phyloP scores from a whole-genome alignment of 108 stramenopile genomes.

The Cylindrotheca closterium region DNA sequence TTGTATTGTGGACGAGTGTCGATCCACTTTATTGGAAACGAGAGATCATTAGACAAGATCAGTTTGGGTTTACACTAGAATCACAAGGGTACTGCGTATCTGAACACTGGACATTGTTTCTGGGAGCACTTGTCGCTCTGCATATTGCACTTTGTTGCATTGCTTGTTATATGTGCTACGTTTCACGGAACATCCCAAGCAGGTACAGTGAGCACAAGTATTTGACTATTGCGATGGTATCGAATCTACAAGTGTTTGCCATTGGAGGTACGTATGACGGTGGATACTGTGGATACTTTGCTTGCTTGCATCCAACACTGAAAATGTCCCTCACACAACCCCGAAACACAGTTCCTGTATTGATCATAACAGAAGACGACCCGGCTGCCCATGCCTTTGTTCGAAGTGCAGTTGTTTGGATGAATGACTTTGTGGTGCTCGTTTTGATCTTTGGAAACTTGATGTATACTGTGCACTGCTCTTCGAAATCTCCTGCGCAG shows the following conservation, averaged over 20 bases:
- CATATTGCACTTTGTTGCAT: slow-evolving; percentile 5
- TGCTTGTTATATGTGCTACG: slow-evolving; percentile 17
- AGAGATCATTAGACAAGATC: background rate
- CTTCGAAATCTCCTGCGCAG: no score
- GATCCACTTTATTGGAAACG: slow-evolving; percentile 15
- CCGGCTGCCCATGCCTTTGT: slow-evolving; percentile 6
- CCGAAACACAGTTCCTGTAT: slow-evolving; percentile 6
- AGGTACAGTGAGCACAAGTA: slow-evolving; percentile 12
- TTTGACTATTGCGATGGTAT: slow-evolving; percentile 16
- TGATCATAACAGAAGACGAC: slow-evolving; percentile 3
- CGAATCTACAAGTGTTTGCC: slow-evolving; percentile 12
- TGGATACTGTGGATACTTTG: no score
- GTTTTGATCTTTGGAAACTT: slow-evolving; percentile 20
- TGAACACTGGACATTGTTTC: slow-evolving; percentile 4
- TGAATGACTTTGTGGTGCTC: slow-evolving; percentile 14
- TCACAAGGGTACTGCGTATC: slow-evolving; percentile 14
- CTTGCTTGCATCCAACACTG: no score
- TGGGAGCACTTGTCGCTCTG: background rate
- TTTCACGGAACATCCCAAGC: slow-evolving; percentile 9
- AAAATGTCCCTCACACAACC: no score
- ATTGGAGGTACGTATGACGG: background rate
- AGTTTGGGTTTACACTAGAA: slow-evolving; percentile 8
- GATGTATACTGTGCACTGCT: slow-evolving; percentile 4
- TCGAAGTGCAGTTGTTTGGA: slow-evolving; percentile 9
- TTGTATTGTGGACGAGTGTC: slow-evolving; percentile 7